Evolutionary conservation across 2,329 filamentous ascomycete genomes (phyloP).

Genomic region (Colletotrichum sp.): DNA sequence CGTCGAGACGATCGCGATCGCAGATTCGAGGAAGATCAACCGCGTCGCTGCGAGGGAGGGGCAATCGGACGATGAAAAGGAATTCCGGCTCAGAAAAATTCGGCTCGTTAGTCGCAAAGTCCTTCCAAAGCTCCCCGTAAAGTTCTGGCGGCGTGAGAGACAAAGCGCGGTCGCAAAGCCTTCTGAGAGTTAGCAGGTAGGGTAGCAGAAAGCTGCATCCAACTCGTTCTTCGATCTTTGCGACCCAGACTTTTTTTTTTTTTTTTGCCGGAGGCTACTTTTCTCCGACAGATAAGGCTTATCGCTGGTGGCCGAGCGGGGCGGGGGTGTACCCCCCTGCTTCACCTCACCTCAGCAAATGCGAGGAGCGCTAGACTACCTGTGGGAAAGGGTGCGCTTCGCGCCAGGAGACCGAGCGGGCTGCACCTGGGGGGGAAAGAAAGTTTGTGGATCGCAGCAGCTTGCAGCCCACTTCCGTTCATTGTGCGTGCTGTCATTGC

Average conservation of each 20-base stretch:
- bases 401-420: not conserved
- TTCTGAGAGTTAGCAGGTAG: not conserved
- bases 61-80: not conserved
- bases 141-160: not conserved
- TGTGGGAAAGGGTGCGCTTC: not conserved
- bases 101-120: not conserved
- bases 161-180: not conserved
- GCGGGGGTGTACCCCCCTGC: not conserved
- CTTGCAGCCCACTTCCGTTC: constrained; percentile 10
- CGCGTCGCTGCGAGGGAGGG: not conserved
- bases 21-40: not conserved
- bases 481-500: not conserved
- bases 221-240: not conserved
- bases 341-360: not conserved
- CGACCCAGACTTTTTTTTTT: not conserved
- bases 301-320: constrained; percentile 24
- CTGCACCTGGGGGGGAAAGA: constrained; percentile 1
- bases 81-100: not conserved
- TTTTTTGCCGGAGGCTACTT: constrained; percentile 22
- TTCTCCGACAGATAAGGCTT: constrained; percentile 37
- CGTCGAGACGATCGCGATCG: not conserved
- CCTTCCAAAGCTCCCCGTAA: not conserved
- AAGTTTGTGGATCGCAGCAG: constrained; percentile 15
- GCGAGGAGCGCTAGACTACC: not conserved
- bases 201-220: not conserved